Evolutionary conservation across 2,329 filamentous ascomycete species (phyloP).

Genomic region (Akanthomyces lecanii): DNA sequence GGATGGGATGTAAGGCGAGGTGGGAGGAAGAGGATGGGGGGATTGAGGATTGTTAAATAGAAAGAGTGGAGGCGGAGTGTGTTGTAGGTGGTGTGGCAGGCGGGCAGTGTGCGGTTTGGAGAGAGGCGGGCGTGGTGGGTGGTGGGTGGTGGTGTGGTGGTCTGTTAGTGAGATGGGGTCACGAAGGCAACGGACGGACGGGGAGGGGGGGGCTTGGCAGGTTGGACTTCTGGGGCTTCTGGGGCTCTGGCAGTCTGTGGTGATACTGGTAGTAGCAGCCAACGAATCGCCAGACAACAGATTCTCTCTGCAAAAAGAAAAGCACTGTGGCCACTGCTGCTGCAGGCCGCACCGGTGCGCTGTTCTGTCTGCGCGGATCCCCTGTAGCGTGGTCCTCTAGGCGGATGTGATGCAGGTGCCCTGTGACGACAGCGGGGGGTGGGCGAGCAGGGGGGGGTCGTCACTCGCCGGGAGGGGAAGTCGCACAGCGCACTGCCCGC

Average conservation of each 20-base stretch:
- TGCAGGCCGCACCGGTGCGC: not conserved
- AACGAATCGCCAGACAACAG: not conserved
- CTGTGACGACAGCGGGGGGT: not conserved
- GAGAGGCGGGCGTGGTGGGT: not conserved
- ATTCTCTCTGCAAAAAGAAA: too few species aligned
- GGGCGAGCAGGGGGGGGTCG: not conserved
- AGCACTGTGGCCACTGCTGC: not conserved
- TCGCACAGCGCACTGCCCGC: not conserved
- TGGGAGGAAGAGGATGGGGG: conserved; percentile 18
- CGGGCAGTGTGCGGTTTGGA: not conserved
- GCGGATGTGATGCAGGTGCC: not conserved
- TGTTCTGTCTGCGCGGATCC: not conserved
- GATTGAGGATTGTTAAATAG: conserved; percentile 17
- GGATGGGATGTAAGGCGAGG: conserved; percentile 21
- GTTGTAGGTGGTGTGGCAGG: not conserved
- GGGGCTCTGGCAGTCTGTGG: not conserved
- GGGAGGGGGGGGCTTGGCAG: not conserved
- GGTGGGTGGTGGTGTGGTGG: not conserved
- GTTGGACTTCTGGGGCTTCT: not conserved
- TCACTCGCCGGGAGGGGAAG: not conserved
- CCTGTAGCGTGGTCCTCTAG: not conserved
- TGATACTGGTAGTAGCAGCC: not conserved
- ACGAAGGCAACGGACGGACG: not conserved
- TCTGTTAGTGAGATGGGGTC: not conserved
- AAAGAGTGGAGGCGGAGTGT: conserved; percentile 10